Evolutionary conservation across 2,329 filamentous ascomycete genomes (phyloP), one percentile per base, ranked within the genome.

Genomic region (Paraphoma chrysanthemicola): DNA sequence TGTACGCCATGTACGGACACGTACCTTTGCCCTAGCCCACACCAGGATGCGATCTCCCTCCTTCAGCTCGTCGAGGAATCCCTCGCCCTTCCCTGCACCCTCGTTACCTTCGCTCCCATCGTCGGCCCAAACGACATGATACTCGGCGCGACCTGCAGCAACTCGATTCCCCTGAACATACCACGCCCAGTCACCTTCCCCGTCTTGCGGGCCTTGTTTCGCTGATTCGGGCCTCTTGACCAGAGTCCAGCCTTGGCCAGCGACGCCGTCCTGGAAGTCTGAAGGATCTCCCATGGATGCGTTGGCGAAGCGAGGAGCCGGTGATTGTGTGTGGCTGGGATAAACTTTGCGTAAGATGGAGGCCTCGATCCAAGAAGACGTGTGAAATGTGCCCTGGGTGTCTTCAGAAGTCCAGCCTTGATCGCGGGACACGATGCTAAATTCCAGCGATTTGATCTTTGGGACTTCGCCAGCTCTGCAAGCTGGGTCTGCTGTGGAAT

Each of bases 1-100:
- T n/a, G n/a, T n/a, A n/a, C n/a, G n/a, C 23, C 23, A 23, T 23
- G 23, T 2, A 23, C 23, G 23, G 23, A 23, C 23, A 59, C 67
- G 36, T 59, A 72, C 73, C 66, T 72, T 74, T 4, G 72, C 73
- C 38, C 73, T 62, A 0, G 72, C 73, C 72, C 70, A 74, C 0
- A 76, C 56, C 6, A 72, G 33, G 6, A 76, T 36, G 12, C 51
- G 48, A 57, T 76, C 74, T 6, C 70, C 71, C 4, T 66, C 59
- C 39, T 51, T 53, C 48, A 76, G 50, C 41, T 52, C 59, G 7
- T 66, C 42, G 18, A 76, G 23, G 48, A 75, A 72, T 1, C 66
- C 69, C 6, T 70, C 53, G 1, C 71, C 73, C 14, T 50, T 60
- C 0, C 73, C 73, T 14, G 68, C 53, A 1, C 71, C 69, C 30